Base-by-base conservation (phyloP, 306 rosid genomes). In the Delonix regia region DNA sequence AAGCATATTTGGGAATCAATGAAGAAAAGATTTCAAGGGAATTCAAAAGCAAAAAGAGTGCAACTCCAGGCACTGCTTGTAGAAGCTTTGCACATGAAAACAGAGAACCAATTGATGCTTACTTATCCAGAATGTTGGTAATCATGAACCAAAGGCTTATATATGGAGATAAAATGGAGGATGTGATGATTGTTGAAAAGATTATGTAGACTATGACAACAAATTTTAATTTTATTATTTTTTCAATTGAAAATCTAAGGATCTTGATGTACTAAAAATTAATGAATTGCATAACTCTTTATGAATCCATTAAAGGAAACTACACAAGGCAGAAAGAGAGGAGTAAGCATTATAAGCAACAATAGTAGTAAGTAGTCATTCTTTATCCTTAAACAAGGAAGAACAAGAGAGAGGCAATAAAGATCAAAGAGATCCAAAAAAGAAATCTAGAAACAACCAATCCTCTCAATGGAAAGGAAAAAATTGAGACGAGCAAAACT, bases 341-440 rank as follows among this genome's bases (percentile, higher is more conserved):
- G 52, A 47, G n/a, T 19, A 14, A 47, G 41, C 41, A 38, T 38
- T 38, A 7, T 0, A 38, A 7, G 41, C 6, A 4, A 2, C 41
- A 5, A 38, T 7, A n/a, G n/a, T n/a, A n/a, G n/a, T n/a, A n/a
- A n/a, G n/a, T 4, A 7, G 5, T 0, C 3, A 0, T 38, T 5
- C 3, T 3, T 47, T 4, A 5, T 1, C 52, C 14, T 1, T 1
- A 3, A 12, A 12, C 1, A 6, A 19, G 0, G 5, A 14, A 3
- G 2, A 19, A 13, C 6, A 19, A 8, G 5, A 4, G n/a, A 13
- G n/a, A 4, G 0, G 0, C 0, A 8, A 6, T n/a, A 1, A 13
- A 6, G 14, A 4, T n/a, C 6, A 5, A 7, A 47, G 12, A 19
- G 14, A 3, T 4, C 5, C 14, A 4, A 7, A 38, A 7, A 38